A percentile compares a stretch with the other conserved stretches of the same genome.
phyloP scores from a whole-genome alignment of 768 basidiomycete genomes.

The Lentinula edodes region DNA sequence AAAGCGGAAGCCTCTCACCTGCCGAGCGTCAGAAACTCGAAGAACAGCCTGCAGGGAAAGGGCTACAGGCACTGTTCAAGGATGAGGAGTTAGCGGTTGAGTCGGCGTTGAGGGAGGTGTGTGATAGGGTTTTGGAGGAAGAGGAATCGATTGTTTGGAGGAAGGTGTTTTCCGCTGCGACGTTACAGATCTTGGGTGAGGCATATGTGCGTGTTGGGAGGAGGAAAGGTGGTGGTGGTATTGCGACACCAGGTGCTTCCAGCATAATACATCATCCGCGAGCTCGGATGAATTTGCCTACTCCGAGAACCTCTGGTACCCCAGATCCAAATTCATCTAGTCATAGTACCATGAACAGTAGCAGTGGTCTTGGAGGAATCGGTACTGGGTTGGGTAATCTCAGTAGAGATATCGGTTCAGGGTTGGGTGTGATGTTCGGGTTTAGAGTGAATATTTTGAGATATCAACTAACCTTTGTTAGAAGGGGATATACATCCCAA shows the following conservation, averaged over 20 bases:
- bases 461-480: too few species aligned
- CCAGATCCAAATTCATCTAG: background rate
- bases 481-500: too few species aligned
- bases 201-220: slow-evolving; percentile 69
- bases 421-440: background rate
- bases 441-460: background rate
- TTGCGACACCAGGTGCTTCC: background rate
- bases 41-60: too few species aligned
- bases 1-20: too few species aligned
- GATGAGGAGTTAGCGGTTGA: too few species aligned
- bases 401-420: slow-evolving; percentile 1
- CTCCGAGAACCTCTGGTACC: background rate
- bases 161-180: slow-evolving; percentile 16
- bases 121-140: too few species aligned
- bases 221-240: background rate
- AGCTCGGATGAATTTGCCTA: background rate
- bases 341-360: too few species aligned
- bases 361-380: background rate
- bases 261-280: background rate
- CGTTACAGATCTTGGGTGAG: slow-evolving; percentile 80
- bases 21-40: too few species aligned
- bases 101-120: too few species aligned
- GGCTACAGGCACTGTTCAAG: too few species aligned
- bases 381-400: background rate
- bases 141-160: too few species aligned